A percentile compares a stretch with the other conserved stretches of the same genome.
Conservation (phyloP, 106 monocot genomes). For the Vanilla planifolia region DNA sequence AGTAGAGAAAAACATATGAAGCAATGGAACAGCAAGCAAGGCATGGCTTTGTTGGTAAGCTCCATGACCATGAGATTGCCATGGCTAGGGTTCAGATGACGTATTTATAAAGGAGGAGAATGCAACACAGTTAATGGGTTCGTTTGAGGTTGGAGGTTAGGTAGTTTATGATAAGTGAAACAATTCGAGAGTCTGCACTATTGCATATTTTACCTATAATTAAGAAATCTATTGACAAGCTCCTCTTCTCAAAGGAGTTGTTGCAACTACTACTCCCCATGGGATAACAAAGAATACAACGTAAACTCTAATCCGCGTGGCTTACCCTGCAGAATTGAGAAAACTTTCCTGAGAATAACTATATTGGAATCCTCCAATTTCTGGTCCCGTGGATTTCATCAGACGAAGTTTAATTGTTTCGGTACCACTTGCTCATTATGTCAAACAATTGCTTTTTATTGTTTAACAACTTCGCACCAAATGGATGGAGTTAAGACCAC, state of each 20-base stretch:
- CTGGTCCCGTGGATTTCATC: no score
- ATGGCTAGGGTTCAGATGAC: neutral
- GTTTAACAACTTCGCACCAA: no score
- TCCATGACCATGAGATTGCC: neutral
- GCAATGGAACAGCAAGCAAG: conserved; percentile 1
- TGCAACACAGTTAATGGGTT: no score
- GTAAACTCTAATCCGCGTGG: neutral
- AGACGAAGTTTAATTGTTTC: no score
- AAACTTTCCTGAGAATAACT: no score
- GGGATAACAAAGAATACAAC: neutral
- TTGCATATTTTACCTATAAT: neutral
- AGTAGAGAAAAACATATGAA: conserved; percentile 20
- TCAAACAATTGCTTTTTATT: no score
- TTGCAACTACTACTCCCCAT: neutral
- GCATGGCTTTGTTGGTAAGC: neutral
- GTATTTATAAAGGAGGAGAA: neutral
- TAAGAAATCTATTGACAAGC: neutral
- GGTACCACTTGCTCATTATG: no score
- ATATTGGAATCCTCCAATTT: no score
- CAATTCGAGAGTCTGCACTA: no score
- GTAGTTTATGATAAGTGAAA: no score
- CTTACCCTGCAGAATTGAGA: no score
- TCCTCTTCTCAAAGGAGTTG: neutral
- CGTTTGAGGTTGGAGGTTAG: neutral
- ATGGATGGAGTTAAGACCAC: no score